phyloP scores from a whole-genome alignment of 768 basidiomycete genomes.

The Tylopilus vinaceipallidus region DNA sequence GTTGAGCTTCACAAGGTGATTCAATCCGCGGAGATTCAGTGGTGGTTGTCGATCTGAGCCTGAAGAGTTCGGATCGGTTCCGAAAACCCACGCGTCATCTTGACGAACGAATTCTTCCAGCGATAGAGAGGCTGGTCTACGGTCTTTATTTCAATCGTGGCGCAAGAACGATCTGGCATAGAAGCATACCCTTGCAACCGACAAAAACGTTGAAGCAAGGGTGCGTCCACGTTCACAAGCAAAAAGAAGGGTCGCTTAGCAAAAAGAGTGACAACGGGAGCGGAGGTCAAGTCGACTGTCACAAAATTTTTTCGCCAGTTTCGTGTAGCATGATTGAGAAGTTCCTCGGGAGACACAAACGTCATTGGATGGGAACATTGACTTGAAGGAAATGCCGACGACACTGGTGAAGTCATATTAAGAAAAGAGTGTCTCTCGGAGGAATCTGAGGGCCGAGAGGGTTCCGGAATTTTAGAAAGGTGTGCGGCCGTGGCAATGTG shows the following conservation, averaged over 20 bases:
- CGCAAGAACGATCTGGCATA: not conserved
- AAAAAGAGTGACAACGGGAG: conserved; percentile 62
- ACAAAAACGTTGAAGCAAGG: conserved; percentile 63
- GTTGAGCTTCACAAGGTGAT: conserved; percentile 56
- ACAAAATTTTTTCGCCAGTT: conserved; percentile 83
- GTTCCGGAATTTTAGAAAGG: not conserved
- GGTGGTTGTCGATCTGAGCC: conserved; percentile 15
- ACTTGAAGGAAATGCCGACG: conserved; percentile 12
- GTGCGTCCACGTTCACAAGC: conserved; percentile 81
- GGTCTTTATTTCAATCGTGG: conserved; percentile 9
- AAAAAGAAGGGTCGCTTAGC: conserved; percentile 88
- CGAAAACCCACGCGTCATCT: conserved; percentile 70
- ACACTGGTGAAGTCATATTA: conserved; percentile 19
- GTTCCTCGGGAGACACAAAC: conserved; percentile 47
- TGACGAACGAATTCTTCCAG: conserved; percentile 74
- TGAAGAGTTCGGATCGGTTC: conserved; percentile 28
- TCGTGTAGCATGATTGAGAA: conserved; percentile 75
- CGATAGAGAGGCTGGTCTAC: conserved; percentile 30
- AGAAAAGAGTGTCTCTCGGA: conserved; percentile 18
- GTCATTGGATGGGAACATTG: conserved; percentile 21
- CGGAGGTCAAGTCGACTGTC: conserved; percentile 65
- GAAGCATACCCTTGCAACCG: conserved; percentile 51
- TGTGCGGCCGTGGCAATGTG: not conserved
- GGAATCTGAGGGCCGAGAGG: not conserved
- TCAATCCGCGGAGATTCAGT: conserved; percentile 20